Base-by-base conservation (phyloP, 169 alveolate species). In the Babesia divergens region DNA sequence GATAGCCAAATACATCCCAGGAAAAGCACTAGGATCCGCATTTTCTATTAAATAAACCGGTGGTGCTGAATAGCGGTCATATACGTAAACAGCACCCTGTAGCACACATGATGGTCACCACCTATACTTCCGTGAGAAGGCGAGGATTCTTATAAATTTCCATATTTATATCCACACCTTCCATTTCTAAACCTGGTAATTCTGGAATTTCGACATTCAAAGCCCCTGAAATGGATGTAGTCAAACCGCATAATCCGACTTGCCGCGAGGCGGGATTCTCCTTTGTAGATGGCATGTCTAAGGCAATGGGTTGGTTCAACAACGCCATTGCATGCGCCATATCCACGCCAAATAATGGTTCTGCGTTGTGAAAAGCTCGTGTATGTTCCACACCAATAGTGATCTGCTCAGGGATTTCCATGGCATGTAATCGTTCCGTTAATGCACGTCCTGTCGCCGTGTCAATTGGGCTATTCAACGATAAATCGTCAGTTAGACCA, bases 281-380 rank as follows among this genome's bases (percentile, higher is more conserved):
- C 26, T 4, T 38, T 14, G 69, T 37, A 13, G 69, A 18, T 11
- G 1, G 37, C 13, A 54, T 8, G 2, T n/a, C 35, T 8, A 28
- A 28, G 31, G 50, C 72, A 49, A 62, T 8, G 14, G 72, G 72
- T 38, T 47, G 56, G 20, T 43, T 62, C 47, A 62, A 29, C 31
- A 62, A 2, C 51, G 43, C 72, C 44, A 62, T 42, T 5, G 72
- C 60, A 2, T 20, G 59, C 9, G 52, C 16, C 66, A 32, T 32
- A 35, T 32, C 43, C 18, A 42, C 32, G 26, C 60, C 56, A 24
- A 62, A 62, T n/a, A 38, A 24, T n/a, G 66, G 16, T 16, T 40
- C 47, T 16, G 16, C 47, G 16, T 40, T 40, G 47, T 40, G 47
- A 40, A 13, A 40, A 40, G 47, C 20, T n/a, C n/a, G n/a, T n/a